Evolutionary conservation across 352 stramenopile genomes (phyloP).

Genomic region (Phytophthora multivora): DNA sequence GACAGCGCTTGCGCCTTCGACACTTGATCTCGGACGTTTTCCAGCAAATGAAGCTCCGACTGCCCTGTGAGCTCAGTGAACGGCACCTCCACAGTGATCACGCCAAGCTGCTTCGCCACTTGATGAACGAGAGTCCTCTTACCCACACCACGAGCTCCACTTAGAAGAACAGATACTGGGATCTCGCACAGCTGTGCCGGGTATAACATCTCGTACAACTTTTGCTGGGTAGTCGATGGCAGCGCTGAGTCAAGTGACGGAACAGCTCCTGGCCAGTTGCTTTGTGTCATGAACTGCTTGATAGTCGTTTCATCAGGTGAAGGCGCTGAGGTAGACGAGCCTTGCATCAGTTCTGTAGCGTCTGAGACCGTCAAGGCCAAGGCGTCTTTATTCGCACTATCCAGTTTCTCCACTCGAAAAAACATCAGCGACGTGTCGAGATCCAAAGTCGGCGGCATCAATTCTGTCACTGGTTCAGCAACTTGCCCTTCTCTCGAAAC

Average conservation of each 20-base stretch:
- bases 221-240: constrained; percentile 41
- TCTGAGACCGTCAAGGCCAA: constrained; percentile 64
- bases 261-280: constrained; percentile 5
- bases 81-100: constrained; percentile 71
- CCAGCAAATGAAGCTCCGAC: constrained; percentile 73
- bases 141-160: constrained; percentile 66
- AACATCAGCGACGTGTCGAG: constrained; percentile 77
- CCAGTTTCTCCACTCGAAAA: constrained; percentile 73
- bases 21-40: constrained; percentile 77
- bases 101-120: constrained; percentile 66
- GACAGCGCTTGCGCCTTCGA: constrained; percentile 67
- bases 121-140: constrained; percentile 78
- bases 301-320: constrained; percentile 62
- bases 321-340: constrained; percentile 46
- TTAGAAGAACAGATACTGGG: constrained; percentile 73
- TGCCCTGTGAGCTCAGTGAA: constrained; percentile 78
- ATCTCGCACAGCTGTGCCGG: constrained; percentile 70
- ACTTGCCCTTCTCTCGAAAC: constrained; percentile 14
- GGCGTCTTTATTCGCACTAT: constrained; percentile 19
- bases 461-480: constrained; percentile 15
- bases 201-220: constrained; percentile 71
- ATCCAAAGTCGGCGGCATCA: constrained; percentile 54
- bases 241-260: constrained; percentile 32
- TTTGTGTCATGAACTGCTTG: constrained; percentile 54
- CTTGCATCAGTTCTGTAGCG: constrained; percentile 72